Evolutionary conservation across 306 rosid species (phyloP).

Genomic region (Dalbergia cochinchinensis): DNA sequence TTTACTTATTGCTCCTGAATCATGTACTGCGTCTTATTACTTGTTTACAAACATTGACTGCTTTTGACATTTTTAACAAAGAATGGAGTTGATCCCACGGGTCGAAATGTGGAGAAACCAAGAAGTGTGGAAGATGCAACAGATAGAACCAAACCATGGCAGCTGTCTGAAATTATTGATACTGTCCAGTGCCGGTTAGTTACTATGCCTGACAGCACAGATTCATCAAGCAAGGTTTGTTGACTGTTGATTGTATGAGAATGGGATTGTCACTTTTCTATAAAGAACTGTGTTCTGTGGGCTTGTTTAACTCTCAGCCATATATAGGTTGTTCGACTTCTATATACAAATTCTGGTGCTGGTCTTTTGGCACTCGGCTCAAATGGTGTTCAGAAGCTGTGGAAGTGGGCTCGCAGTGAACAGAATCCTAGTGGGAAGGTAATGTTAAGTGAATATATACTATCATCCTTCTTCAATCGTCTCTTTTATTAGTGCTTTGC

Average conservation of each 20-base stretch:
- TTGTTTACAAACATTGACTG: conserved; percentile 44
- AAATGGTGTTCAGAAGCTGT: conserved; percentile 83
- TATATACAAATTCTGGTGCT: conserved; percentile 78
- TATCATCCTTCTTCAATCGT: neutral
- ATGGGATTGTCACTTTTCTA: conserved; percentile 22
- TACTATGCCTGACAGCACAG: conserved; percentile 81
- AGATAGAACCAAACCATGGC: conserved; percentile 80
- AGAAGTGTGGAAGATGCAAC: conserved; percentile 66
- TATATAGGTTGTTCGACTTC: conserved; percentile 77
- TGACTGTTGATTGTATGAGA: conserved; percentile 37
- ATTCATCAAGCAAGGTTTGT: conserved; percentile 83
- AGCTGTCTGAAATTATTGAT: conserved; percentile 82
- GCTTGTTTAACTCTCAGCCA: conserved; percentile 10
- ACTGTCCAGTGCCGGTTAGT: conserved; percentile 74
- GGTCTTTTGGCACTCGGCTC: conserved; percentile 93
- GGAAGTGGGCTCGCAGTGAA: conserved; percentile 88
- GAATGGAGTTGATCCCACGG: conserved; percentile 73
- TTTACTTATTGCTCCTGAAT: conserved; percentile 23
- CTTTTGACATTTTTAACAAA: conserved; percentile 50
- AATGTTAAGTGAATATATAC: conserved; percentile 20
- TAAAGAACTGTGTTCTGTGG: conserved; percentile 33
- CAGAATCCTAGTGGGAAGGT: conserved; percentile 83
- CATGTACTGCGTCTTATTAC: conserved; percentile 21
- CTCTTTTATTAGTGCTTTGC: conserved; percentile 23
- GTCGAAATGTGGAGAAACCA: conserved; percentile 69